Conservation (phyloP, 805 yeast genomes). For the Wickerhamomyces bovis region DNA sequence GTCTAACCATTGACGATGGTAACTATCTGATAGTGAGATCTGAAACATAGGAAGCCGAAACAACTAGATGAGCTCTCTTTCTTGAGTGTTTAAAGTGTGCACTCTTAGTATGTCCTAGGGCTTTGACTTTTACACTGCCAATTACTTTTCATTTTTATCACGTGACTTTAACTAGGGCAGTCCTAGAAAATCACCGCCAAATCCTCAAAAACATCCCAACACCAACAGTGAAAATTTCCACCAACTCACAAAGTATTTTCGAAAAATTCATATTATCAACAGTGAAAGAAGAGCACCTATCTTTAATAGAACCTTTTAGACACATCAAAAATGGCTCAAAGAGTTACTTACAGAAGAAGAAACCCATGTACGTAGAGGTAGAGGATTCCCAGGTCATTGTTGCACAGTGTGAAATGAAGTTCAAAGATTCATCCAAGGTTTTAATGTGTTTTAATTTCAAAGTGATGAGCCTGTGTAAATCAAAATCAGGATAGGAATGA, state of each 20-base stretch:
- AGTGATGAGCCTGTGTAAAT: neutral
- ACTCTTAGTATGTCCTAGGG: too few species aligned
- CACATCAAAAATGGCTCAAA: constrained; percentile 81
- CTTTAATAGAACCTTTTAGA: constrained; percentile 4
- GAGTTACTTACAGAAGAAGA: constrained; percentile 99
- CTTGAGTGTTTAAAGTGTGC: too few species aligned
- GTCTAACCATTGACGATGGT: too few species aligned
- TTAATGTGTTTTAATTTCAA: neutral
- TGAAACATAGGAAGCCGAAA: too few species aligned
- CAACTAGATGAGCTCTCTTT: too few species aligned
- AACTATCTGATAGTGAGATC: too few species aligned
- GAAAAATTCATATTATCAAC: neutral
- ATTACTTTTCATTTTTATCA: neutral
- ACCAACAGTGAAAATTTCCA: constrained; percentile 3
- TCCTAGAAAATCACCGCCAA: neutral
- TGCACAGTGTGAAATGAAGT: neutral
- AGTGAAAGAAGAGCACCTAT: neutral
- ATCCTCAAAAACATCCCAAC: constrained; percentile 6
- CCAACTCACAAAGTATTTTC: neutral
- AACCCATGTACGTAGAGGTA: constrained; percentile 80
- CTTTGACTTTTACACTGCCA: too few species aligned
- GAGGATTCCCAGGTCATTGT: neutral
- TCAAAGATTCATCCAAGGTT: neutral
- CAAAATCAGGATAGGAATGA: neutral
- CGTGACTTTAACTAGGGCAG: constrained; percentile 7